Evolutionary conservation across 2,329 filamentous ascomycete species (phyloP), one percentile per base, ranked within the genome.

Genomic region (Diaporthe nobilis): DNA sequence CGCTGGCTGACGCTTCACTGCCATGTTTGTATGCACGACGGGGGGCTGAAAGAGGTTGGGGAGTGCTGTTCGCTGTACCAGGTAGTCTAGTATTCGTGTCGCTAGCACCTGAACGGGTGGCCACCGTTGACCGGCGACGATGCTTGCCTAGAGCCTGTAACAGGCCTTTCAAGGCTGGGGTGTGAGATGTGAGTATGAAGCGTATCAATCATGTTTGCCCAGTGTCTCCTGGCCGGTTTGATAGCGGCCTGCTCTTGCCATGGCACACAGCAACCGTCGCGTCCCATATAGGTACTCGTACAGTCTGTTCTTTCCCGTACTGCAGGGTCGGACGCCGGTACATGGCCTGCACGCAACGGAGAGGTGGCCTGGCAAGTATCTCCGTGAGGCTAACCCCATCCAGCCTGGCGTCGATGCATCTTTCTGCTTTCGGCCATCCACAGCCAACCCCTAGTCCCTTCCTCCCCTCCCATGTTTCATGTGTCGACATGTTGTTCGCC

Each of bases 381-480:
- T 25, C 15, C 2, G 13, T 15, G 1, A 6, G 4, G 49, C 49
- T 70, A 70, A 22, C 65, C 65, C 1, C 2, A 70, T 10, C 49
- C 34, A 28, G 49, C 15, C 34, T 70, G 31, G 65, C n/a, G 22
- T 55, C n/a, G 34, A 55, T 55, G 65, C 9, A 5, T 70, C 65
- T 70, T 55, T 55, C 65, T 70, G 65, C 65, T 55, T 70, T 70
- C 49, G 65, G 65, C 49, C 49, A 42, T 42, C 49, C 31, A 53
- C 70, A 37, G 47, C 57, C 71, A 63, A 51, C 47, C 57, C 44
- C 57, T 31, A 4, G 44, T 15, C n/a, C 17, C n/a, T 22, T 51
- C 37, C 37, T 28, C 58, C 42, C 58, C 58, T 39, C 47, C 57
- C 47, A 51, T 73, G 71, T 73, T 73, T 73, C 71, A 73, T 63